A percentile compares a stretch with the other conserved stretches of the same genome.
Evolutionary conservation across 2,329 filamentous ascomycete genomes (phyloP).

Genomic region (Penicillium brevicompactum): DNA sequence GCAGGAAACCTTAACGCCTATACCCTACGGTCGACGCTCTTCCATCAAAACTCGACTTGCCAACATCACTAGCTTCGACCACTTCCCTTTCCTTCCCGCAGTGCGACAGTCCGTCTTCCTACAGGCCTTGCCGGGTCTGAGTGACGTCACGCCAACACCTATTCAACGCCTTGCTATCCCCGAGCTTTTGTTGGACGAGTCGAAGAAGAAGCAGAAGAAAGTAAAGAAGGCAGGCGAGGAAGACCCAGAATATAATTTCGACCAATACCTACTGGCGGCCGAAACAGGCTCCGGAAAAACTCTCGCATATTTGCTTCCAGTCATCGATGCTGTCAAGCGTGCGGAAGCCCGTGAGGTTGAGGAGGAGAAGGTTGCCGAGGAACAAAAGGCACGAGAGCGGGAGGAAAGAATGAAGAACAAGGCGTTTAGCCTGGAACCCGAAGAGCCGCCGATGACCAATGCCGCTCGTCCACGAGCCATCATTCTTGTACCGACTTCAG

Average conservation of each 20-base stretch:
- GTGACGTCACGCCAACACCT: conserved; percentile 79
- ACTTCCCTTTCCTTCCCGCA: conserved; percentile 73
- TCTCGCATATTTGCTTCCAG: conserved; percentile 83
- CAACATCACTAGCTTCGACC: conserved; percentile 75
- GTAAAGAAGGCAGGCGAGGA: conserved; percentile 25
- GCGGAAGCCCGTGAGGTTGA: conserved; percentile 67
- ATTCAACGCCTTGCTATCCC: conserved; percentile 90
- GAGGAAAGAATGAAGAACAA: conserved; percentile 54
- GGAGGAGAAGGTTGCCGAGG: conserved; percentile 56
- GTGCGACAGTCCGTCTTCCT: conserved; percentile 71
- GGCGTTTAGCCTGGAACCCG: conserved; percentile 63
- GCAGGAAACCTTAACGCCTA: conserved; percentile 75
- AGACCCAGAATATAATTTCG: conserved; percentile 51
- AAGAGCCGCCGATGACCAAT: conserved; percentile 67
- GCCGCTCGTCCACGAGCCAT: conserved; percentile 76
- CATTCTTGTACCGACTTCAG: conserved; percentile 87
- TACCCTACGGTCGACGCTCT: conserved; percentile 73
- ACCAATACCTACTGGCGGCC: conserved; percentile 81
- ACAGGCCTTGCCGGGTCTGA: conserved; percentile 74
- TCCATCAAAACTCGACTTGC: conserved; percentile 63
- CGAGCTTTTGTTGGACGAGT: conserved; percentile 64
- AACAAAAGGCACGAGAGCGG: conserved; percentile 60
- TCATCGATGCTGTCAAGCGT: conserved; percentile 81
- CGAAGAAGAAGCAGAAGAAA: conserved; percentile 39
- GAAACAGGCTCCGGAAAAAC: conserved; percentile 98